Conservation (phyloP, 129 eudicot species). For the Helianthus annuus region HanXRQr2.0-SUNRISE NC_035446.2:169976847-169977346, state of each 20-base stretch:
- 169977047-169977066: not conserved
- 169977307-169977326: constrained; percentile 29
- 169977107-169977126: constrained; percentile 13
- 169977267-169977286: constrained; percentile 39
- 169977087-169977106: constrained; percentile 8
- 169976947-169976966: no score
- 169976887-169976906: no score
- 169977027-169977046: constrained; percentile 15
- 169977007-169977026: constrained; percentile 14
- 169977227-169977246: constrained; percentile 31
- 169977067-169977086: constrained; percentile 18
- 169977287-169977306: constrained; percentile 31
- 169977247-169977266: constrained; percentile 39
- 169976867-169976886: no score
- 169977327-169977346: constrained; percentile 11
- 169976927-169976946: no score
- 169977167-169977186: constrained; percentile 49
- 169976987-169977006: no score
- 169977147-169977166: constrained; percentile 49
- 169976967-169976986: no score
- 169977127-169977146: constrained; percentile 25
- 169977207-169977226: constrained; percentile 23
- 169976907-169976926: no score
- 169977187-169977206: constrained; percentile 44
- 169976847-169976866: no score